Evolutionary conservation across 768 basidiomycete species (phyloP).

Genomic region (Gloeophyllum trabeum): DNA sequence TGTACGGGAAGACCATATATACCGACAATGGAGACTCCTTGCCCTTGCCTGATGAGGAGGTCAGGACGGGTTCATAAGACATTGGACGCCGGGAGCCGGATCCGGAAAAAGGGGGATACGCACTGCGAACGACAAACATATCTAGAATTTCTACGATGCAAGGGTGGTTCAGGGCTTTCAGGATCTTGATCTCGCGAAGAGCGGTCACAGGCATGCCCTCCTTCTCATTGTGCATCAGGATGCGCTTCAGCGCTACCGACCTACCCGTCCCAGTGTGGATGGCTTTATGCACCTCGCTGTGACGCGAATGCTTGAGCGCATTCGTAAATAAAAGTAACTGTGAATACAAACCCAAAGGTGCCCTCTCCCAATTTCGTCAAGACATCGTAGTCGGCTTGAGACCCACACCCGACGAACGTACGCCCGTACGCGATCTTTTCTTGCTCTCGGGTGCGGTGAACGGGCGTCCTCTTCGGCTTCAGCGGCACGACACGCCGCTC

Average conservation of each 20-base stretch:
- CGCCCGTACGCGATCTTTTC: slow-evolving; percentile 62
- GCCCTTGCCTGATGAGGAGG: slow-evolving; percentile 47
- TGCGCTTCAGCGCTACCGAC: slow-evolving; percentile 83
- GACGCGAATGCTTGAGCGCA: slow-evolving; percentile 1
- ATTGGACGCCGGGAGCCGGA: too few species aligned
- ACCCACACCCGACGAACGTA: slow-evolving; percentile 57
- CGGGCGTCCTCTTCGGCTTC: slow-evolving; percentile 25
- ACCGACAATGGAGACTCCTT: slow-evolving; percentile 67
- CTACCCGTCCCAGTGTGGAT: slow-evolving; percentile 47
- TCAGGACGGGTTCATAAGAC: too few species aligned
- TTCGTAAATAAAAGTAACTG: slow-evolving; percentile 1
- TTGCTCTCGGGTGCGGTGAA: slow-evolving; percentile 45
- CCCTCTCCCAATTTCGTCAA: slow-evolving; percentile 91
- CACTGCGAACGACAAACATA: slow-evolving; percentile 83
- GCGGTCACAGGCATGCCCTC: slow-evolving; percentile 98
- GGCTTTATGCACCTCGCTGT: slow-evolving; percentile 87
- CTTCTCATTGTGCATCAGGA: slow-evolving; percentile 93
- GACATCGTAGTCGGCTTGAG: slow-evolving; percentile 65
- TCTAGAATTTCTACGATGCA: slow-evolving; percentile 83
- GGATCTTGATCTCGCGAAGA: slow-evolving; percentile 90
- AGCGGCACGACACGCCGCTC: too few species aligned
- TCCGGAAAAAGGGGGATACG: slow-evolving; percentile 18
- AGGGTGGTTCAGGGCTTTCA: slow-evolving; percentile 81
- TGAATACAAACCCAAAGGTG: slow-evolving; percentile 84
- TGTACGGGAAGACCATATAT: slow-evolving; percentile 99